These are phyloP conservation scores for Globisporangium middletonii DNA, from an alignment of 352 stramenopile genomes.

Conservation along the genomic window DNA sequence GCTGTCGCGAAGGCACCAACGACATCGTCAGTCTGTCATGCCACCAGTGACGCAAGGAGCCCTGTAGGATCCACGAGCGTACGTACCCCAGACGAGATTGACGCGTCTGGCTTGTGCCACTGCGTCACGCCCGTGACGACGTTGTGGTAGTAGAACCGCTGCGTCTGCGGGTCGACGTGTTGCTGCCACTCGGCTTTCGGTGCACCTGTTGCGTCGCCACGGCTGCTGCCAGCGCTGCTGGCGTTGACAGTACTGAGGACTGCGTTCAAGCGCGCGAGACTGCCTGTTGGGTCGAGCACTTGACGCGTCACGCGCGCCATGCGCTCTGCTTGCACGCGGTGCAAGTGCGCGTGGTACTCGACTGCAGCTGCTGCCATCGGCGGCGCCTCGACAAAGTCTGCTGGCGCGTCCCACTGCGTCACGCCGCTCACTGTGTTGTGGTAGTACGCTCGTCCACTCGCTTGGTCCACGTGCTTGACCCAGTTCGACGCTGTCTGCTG, in stretches of 20 bases:
- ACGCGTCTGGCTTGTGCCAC: conserved; percentile 68
- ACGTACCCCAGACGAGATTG: conserved; percentile 60
- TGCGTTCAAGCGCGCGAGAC: conserved; percentile 61
- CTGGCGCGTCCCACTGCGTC: conserved; percentile 70
- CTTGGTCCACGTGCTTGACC: conserved; percentile 67
- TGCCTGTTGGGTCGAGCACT: conserved; percentile 62
- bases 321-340: conserved; percentile 40
- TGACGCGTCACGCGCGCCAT: conserved; percentile 52
- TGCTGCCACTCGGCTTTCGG: conserved; percentile 72
- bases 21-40: background rate
- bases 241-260: conserved; percentile 59
- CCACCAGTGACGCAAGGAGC: background rate
- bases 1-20: conserved; percentile 19
- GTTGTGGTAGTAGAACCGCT: conserved; percentile 86
- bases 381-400: conserved; percentile 34
- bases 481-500: conserved; percentile 24
- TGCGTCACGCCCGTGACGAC: conserved; percentile 66
- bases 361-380: conserved; percentile 11
- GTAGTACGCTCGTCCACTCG: conserved; percentile 71
- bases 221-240: conserved; percentile 8
- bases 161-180: conserved; percentile 72
- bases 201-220: background rate
- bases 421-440: conserved; percentile 49
- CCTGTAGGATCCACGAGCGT: background rate
- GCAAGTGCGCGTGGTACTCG: conserved; percentile 72